These are phyloP conservation scores for Litsea cubeba DNA, from an alignment of 164 flowering plant genomes.

Conservation along the genomic window DNA sequence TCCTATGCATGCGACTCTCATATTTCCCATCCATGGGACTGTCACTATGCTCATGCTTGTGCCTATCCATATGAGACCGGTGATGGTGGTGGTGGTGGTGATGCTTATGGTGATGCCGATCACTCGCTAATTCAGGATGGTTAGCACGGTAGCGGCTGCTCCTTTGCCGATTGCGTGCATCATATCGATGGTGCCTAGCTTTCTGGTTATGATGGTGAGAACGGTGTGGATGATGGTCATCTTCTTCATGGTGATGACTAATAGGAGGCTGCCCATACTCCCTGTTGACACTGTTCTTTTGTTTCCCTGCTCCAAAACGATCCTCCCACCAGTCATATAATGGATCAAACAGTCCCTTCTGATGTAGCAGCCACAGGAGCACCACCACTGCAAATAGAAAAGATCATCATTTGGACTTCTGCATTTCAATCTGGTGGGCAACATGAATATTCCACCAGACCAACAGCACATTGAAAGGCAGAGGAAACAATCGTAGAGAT, in stretches of 20 bases:
- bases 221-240: slow-evolving; percentile 11
- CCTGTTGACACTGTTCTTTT: slow-evolving; percentile 4
- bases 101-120: slow-evolving; percentile 23
- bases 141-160: slow-evolving; percentile 15
- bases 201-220: slow-evolving; percentile 30
- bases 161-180: slow-evolving; percentile 24
- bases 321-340: slow-evolving; percentile 93
- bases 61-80: slow-evolving; percentile 50
- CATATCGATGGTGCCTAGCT: slow-evolving; percentile 30
- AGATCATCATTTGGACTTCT: background rate
- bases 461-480: background rate
- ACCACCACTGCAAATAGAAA: slow-evolving; percentile 51
- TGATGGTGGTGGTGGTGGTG: slow-evolving; percentile 37
- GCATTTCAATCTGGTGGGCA: too few species aligned
- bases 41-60: slow-evolving; percentile 34
- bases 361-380: slow-evolving; percentile 82
- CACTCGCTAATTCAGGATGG: background rate
- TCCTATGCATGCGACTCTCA: slow-evolving; percentile 27
- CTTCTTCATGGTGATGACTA: slow-evolving; percentile 18
- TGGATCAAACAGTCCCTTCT: slow-evolving; percentile 83
- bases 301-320: slow-evolving; percentile 24
- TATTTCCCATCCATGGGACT: slow-evolving; percentile 20
- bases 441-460: too few species aligned
- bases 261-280: slow-evolving; percentile 22
- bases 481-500: background rate